Evolutionary conservation across 768 basidiomycete species (phyloP).

Genomic region (Fibroporia radiculosa): DNA sequence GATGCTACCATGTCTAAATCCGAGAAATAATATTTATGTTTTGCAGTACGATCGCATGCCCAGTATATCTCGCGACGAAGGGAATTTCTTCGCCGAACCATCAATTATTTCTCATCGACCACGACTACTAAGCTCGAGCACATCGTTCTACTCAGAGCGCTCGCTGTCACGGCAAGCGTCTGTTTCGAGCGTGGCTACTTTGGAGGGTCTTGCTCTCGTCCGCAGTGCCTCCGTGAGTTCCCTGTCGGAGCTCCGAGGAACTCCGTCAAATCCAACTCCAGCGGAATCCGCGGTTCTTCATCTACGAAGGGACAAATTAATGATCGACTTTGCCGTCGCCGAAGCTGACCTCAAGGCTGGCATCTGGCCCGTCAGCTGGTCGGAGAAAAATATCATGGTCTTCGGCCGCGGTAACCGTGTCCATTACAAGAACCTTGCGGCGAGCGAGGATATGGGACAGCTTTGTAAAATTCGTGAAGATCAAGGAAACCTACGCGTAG

Average conservation of each 20-base stretch:
- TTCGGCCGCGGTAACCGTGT: constrained; percentile 50
- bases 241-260: not conserved
- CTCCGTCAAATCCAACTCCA: not conserved
- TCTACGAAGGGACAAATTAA: not conserved
- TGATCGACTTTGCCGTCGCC: constrained; percentile 3
- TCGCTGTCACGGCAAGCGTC: not conserved
- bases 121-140: not conserved
- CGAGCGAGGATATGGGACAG: constrained; percentile 30
- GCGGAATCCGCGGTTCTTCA: constrained; percentile 1
- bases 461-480: constrained; percentile 41
- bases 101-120: not conserved
- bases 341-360: not conserved
- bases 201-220: not conserved
- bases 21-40: not conserved
- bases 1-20: not conserved
- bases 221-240: constrained; percentile 1
- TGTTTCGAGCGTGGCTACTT: not conserved
- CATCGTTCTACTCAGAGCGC: not conserved
- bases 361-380: constrained; percentile 30
- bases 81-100: not conserved
- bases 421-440: constrained; percentile 38
- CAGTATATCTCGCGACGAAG: not conserved
- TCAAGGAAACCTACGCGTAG: constrained; percentile 35
- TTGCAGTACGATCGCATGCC: not conserved
- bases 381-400: constrained; percentile 35